Base-by-base conservation (phyloP, 108 stramenopile species). In the Craspedostauros australis region DNA sequence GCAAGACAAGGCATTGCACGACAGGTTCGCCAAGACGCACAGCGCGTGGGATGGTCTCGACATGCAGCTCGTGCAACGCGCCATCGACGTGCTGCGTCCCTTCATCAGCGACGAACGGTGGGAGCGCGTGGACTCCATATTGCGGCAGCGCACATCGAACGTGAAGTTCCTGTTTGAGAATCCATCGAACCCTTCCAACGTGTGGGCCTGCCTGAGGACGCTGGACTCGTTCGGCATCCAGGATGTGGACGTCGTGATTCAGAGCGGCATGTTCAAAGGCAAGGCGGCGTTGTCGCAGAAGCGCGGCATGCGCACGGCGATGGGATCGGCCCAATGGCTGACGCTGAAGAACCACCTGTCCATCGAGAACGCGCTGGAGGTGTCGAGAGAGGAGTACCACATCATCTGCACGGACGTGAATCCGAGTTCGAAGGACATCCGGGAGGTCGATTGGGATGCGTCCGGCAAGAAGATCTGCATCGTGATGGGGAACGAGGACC, bases 171-270 rank as follows among this genome's bases (percentile, higher is more conserved):
- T 93, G n/a, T 97, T 88, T 71, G 96, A 97, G 66, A 94, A 95
- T 66, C 94, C 94, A 1, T 31, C 68, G 39, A 97, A 97, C 53
- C 95, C 96, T 1, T 81, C 79, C 54, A 97, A 97, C 62, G 91
- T 93, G 0, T 97, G 88, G 80, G 96, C 96, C 4, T 95, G 94
- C 57, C 59, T 97, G 2, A 68, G 96, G 1, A 95, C 96, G 1
- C 24, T 97, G 7, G 96, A 97, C 60, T 77, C 74, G 27, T 90
- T 89, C 67, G 84, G 86, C 2, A 72, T 91, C 36, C 89, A 91
- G 54, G 49, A 91, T 54, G 85, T 84, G 4, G 80, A 88, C 57
- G 55, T 88, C 5, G 66, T 86, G 26, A 69, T 88, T 7, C 27
- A 82, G 24, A 72, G 81, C 3, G 72, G 70, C 18, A 40, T 34